Base-by-base conservation (phyloP, 305 asterid genomes). In the Striga hermonthica region DNA sequence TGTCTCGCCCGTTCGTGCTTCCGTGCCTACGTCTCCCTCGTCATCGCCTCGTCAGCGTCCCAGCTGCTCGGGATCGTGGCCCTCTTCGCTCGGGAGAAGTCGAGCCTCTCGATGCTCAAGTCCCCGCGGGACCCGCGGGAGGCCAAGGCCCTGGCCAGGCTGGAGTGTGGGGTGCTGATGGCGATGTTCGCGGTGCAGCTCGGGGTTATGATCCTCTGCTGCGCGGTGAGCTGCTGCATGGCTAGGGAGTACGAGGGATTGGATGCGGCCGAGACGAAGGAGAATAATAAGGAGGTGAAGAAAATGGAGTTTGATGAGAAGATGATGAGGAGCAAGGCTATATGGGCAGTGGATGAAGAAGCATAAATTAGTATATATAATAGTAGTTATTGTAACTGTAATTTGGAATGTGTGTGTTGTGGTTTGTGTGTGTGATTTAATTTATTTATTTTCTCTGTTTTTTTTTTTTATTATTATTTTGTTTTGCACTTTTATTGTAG, bases 111-210 rank as follows among this genome's bases (percentile, higher is more conserved):
- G 6, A 72, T 76, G 83, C 58, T 90, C 1, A 73, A 52, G 45
- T 82, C 97, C 0, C 67, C 70, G 0, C 76, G 90, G 74, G 95
- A 86, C 16, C 87, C 89, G 0, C 64, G 79, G 41, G 97, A 90
- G 39, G 83, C 95, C 3, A 86, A 82, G 79, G 59, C 88, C 31
- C 35, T 90, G 74, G 86, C 79, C 60, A 81, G 97, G 61, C 5
- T 84, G 79, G 97, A 90, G 80, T 90, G 97, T 68, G 96, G 90
- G 79, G 70, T 75, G 38, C 48, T 88, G 78, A 76, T 87, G 91
- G 87, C 85, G 0, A 87, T 90, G 95, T 75, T 90, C 60, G 84
- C 82, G 65, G 63, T 83, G 90, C 91, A 90, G 22, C 11, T 90
- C 56, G 86, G 82, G 40, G 84, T 79, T 41, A 15, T 84, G 60